Evolutionary conservation across 148 eudicot genomes (phyloP), one percentile per base, ranked within the genome.

Genomic region (Rheum nobile): DNA sequence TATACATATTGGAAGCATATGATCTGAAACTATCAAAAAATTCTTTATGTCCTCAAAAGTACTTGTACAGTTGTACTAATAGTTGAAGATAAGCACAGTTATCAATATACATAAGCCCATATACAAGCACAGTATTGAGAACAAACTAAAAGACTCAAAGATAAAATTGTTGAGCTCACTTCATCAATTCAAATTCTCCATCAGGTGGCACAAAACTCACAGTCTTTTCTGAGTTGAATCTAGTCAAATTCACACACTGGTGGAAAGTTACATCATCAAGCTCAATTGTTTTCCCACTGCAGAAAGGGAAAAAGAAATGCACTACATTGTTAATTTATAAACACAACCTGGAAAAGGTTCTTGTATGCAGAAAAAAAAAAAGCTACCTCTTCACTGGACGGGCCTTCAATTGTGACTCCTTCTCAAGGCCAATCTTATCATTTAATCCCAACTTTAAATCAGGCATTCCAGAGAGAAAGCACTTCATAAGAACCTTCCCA

Each of bases 381-480:
- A 73, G 65, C 57, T 87, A 95, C 98, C 98, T 95, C 78, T 95
- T 95, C 39, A 91, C 77, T 0, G 98, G 98, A 16, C 97, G 98
- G 57, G 98, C 84, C 79, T 95, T 95, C 52, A 90, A 55, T 77
- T 95, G 96, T 28, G 98, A 91, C 85, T 95, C 98, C 77, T 95
- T 95, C 87, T 95, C 98, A 55, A 95, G 97, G 39, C 98, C 98
- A 86, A 95, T 91, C 84, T 95, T 95, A 81, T 95, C 98, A 84
- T 95, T 95, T 76, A 95, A 82, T 59, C 98, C 98, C 84, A 95
- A 81, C 90, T 95, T 95, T 86, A 95, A 80, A 83, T 95, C 98
- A 71, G 98, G 98, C 98, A 95, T 95, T 79, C 97, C 98, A 86
- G 98, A 91, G 71, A 95, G 98, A 70, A 95, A 95, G 82, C 98